phyloP scores from a whole-genome alignment of 805 yeast species.

The Myxozyma vanderwaltii region DNA sequence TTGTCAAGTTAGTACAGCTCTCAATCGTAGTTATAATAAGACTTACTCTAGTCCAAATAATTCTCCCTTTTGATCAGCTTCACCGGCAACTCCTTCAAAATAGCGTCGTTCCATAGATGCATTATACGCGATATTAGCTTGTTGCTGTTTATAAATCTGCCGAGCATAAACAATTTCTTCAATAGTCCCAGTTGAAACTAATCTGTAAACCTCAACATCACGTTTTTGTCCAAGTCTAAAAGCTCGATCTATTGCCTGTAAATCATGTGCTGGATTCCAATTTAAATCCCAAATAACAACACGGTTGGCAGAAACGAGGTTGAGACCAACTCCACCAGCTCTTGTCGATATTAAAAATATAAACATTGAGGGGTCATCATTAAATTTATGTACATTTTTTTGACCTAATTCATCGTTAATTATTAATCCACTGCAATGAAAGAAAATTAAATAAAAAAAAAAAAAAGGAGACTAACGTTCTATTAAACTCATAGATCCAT shows the following conservation, averaged over 20 bases:
- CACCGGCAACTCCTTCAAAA: slow-evolving; percentile 29
- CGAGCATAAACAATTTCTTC: slow-evolving; percentile 31
- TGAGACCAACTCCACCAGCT: slow-evolving; percentile 31
- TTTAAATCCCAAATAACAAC: slow-evolving; percentile 30
- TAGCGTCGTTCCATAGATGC: slow-evolving; percentile 27
- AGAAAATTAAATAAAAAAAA: neutral
- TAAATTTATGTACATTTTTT: slow-evolving; percentile 21
- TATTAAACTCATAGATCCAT: slow-evolving; percentile 17
- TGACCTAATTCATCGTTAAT: slow-evolving; percentile 10
- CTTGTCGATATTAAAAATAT: slow-evolving; percentile 26
- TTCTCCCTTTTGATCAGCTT: slow-evolving; percentile 17
- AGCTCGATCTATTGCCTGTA: slow-evolving; percentile 33
- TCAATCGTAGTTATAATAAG: neutral
- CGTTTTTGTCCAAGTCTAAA: slow-evolving; percentile 29
- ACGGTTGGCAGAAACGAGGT: slow-evolving; percentile 29
- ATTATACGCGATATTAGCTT: slow-evolving; percentile 29
- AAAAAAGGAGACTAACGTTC: slow-evolving; percentile 20
- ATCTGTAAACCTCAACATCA: slow-evolving; percentile 29
- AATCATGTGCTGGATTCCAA: slow-evolving; percentile 33
- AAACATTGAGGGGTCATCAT: slow-evolving; percentile 15
- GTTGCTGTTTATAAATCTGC: slow-evolving; percentile 32
- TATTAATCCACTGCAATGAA: neutral
- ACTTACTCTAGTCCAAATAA: slow-evolving; percentile 23
- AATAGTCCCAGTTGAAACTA: slow-evolving; percentile 25
- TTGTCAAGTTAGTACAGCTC: neutral